Base-by-base conservation (phyloP, 257 asterid species). In the Plantago ovata region DNA sequence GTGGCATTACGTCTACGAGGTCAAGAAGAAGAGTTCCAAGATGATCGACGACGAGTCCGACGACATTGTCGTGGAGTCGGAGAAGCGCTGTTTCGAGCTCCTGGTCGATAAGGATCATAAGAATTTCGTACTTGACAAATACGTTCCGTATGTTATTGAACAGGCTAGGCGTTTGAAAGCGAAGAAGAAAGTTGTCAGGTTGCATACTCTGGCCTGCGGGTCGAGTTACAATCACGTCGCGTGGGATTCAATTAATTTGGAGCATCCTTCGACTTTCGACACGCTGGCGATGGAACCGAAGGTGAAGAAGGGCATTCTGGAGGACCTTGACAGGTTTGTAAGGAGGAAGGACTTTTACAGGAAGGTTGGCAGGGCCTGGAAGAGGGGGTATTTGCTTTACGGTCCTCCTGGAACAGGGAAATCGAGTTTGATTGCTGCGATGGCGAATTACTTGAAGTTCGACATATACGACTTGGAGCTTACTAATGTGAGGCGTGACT, bases 331-430 rank as follows among this genome's bases (percentile, higher is more conserved):
- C 28, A 77, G 84, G 71, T 87, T 85, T 33, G 66, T 87, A 10
- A 70, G 67, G 53, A 72, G 95, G 69, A 85, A 71, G 41, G 89
- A 83, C 0, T 84, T 78, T 13, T 87, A 87, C 43, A 56, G 84
- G 68, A 79, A 76, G 14, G 92, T 87, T 0, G 96, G 96, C 23
- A 71, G 77, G 64, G 92, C 92, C 12, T 87, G 96, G 96, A 87
- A 87, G 69, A 64, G 94, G 24, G 95, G 96, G 6, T 87, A 84
- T 32, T 36, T 87, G 78, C 75, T 87, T 64, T 75, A 78, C 51
- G 94, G 95, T 0, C 95, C 93, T 48, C 96, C 96, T 0, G 96
- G 94, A 16, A 87, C 94, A 0, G 92, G 94, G 3, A 84, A 87
- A 58, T 84, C 94, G 0, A 84, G 95, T 41, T 61, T 85, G 74